Percentiles rank a stretch among this genome's conserved stretches.
Conservation (phyloP, 257 asterid species). For the Nemophila menziesii region DNA sequence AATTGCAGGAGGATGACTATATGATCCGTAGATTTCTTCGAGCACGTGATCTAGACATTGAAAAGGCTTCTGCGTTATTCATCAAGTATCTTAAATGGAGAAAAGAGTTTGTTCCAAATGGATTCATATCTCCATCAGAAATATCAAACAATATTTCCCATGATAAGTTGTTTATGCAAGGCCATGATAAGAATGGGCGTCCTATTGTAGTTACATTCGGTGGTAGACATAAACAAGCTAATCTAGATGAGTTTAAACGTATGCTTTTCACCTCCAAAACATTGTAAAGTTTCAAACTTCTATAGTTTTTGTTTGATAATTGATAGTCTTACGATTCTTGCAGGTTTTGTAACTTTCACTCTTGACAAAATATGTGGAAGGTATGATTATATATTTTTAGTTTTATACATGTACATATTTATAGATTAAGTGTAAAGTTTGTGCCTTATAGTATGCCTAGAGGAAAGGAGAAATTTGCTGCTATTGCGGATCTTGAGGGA, state of each 20-base stretch:
- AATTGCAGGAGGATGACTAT: conserved; percentile 59
- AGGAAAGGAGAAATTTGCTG: conserved; percentile 74
- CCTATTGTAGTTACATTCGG: conserved; percentile 58
- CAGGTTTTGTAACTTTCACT: conserved; percentile 72
- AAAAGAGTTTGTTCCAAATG: conserved; percentile 42
- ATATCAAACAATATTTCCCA: conserved; percentile 53
- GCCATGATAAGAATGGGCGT: conserved; percentile 62
- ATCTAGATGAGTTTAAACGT: conserved; percentile 76
- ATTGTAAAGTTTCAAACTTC: too few relatives aligned
- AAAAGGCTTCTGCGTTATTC: conserved; percentile 63
- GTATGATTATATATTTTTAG: conserved; percentile 25
- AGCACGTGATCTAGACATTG: conserved; percentile 86
- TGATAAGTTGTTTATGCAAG: conserved; percentile 74
- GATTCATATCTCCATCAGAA: conserved; percentile 26
- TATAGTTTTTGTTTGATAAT: too few relatives aligned
- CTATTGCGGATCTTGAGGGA: conserved; percentile 59
- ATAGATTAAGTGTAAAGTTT: too few relatives aligned
- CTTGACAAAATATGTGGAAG: conserved; percentile 77
- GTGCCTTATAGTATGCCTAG: conserved; percentile 41
- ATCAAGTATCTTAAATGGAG: conserved; percentile 76
- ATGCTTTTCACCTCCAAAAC: conserved; percentile 8
- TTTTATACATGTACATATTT: background rate
- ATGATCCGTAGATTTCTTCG: conserved; percentile 78
- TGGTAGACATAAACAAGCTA: conserved; percentile 53
- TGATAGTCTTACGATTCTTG: background rate